Evolutionary conservation across 2,329 filamentous ascomycete species (phyloP).

Genomic region (Lasiodiplodia theobromae): DNA sequence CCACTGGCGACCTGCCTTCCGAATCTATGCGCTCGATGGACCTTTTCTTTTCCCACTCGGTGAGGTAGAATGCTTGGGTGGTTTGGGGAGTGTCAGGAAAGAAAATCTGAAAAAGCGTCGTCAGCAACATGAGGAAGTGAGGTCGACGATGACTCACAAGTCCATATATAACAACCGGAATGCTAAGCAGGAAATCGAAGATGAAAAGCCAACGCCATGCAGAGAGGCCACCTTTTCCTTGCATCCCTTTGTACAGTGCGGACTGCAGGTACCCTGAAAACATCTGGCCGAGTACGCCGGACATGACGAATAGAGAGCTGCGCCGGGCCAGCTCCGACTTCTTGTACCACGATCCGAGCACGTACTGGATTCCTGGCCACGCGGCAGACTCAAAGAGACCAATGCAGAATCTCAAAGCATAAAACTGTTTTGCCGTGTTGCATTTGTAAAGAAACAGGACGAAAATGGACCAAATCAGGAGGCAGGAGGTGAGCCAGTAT

Average conservation of each 20-base stretch:
- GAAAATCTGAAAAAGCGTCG: background rate
- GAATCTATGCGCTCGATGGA: background rate
- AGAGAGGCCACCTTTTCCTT: slow-evolving; percentile 36
- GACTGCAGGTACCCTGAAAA: slow-evolving; percentile 32
- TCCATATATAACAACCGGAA: background rate
- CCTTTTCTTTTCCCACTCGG: slow-evolving; percentile 1
- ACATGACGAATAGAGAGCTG: slow-evolving; percentile 3
- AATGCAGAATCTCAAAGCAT: slow-evolving; percentile 22
- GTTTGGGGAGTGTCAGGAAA: slow-evolving; percentile 18
- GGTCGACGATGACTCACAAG: background rate
- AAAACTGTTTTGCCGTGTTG: slow-evolving; percentile 15
- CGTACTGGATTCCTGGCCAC: slow-evolving; percentile 10
- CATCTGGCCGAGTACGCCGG: slow-evolving; percentile 2
- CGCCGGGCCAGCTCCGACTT: slow-evolving; percentile 10
- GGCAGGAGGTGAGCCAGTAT: too few species aligned
- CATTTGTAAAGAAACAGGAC: background rate
- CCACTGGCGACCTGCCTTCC: slow-evolving; percentile 1
- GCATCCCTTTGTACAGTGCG: slow-evolving; percentile 28
- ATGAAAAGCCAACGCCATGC: slow-evolving; percentile 40
- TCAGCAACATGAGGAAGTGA: background rate
- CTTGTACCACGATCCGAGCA: slow-evolving; percentile 28
- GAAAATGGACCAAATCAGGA: background rate
- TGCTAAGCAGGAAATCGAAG: slow-evolving; percentile 5
- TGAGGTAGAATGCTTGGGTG: slow-evolving; percentile 17
- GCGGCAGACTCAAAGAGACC: slow-evolving; percentile 17